Conservation (phyloP, 768 basidiomycete species). For the Mycena chlorophos region DNA sequence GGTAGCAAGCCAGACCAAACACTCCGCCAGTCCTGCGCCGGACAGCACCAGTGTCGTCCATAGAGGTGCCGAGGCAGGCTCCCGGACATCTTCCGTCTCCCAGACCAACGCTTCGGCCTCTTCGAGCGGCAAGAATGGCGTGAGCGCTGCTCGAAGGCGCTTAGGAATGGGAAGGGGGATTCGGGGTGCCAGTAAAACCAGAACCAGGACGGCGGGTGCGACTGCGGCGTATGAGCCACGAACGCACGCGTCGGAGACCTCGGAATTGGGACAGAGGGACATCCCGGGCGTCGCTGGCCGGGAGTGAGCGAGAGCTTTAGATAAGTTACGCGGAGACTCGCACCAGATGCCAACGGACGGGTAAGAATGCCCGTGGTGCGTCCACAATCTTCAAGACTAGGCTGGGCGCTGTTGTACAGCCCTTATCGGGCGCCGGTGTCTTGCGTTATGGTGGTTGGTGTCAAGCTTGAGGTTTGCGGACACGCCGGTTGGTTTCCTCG, state of each 20-base stretch:
- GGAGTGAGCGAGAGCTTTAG: no score
- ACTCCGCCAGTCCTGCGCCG: conserved; percentile 25
- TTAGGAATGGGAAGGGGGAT: conserved; percentile 34
- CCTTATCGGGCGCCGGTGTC: no score
- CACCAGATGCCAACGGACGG: no score
- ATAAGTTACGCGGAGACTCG: no score
- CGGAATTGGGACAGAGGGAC: no score
- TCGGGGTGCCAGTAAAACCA: conserved; percentile 37
- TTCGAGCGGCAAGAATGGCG: conserved; percentile 46
- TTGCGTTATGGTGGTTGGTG: no score
- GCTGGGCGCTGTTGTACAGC: no score
- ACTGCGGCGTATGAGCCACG: conserved; percentile 54
- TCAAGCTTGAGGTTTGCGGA: no score
- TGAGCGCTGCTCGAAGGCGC: conserved; percentile 26
- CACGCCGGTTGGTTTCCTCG: no score
- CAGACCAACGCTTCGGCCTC: conserved; percentile 53
- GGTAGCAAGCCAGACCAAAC: conserved; percentile 57
- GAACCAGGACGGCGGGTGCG: conserved; percentile 47
- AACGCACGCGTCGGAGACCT: conserved; percentile 48
- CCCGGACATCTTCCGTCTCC: background rate
- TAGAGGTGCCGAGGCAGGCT: background rate
- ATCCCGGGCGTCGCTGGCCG: no score
- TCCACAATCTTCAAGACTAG: no score
- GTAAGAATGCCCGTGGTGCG: no score
- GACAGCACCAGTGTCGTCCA: background rate